These are phyloP conservation scores for Pseudopithomyces maydicus DNA, from an alignment of 2,329 filamentous ascomycete species.

Conservation along the genomic window DNA sequence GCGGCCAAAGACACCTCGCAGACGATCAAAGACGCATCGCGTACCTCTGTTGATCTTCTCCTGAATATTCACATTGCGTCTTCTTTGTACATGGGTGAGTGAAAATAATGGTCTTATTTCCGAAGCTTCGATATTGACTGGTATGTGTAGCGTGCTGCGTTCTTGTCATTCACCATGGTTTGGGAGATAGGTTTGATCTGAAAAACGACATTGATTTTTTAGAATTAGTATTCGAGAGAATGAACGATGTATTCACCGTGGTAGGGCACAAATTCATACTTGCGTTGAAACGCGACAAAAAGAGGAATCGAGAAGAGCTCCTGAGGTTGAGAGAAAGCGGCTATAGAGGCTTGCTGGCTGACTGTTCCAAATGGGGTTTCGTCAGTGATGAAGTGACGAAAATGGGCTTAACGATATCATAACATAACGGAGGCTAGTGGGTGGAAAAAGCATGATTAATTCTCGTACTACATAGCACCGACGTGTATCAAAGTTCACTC, in stretches of 20 bases:
- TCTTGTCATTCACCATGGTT: constrained; percentile 33
- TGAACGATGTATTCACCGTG: constrained; percentile 30
- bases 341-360: constrained; percentile 30
- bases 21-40: constrained; percentile 33
- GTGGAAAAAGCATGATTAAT: neutral
- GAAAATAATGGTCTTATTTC: neutral
- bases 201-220: constrained; percentile 33
- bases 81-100: constrained; percentile 24
- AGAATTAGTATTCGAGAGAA: constrained; percentile 31
- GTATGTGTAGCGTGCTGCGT: constrained; percentile 18
- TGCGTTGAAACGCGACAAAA: constrained; percentile 27
- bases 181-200: constrained; percentile 23
- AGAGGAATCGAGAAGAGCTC: constrained; percentile 17
- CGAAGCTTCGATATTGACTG: neutral
- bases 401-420: constrained; percentile 15
- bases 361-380: constrained; percentile 32
- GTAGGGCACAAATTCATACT: constrained; percentile 36
- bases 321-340: constrained; percentile 23
- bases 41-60: constrained; percentile 30
- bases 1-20: constrained; percentile 32
- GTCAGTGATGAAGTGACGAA: constrained; percentile 18
- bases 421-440: neutral
- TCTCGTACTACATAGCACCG: neutral
- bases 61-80: constrained; percentile 30
- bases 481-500: neutral